A percentile compares a stretch with the other conserved stretches of the same genome.
Evolutionary conservation across 2,329 filamentous ascomycete species (phyloP).

Genomic region (Xylaria digitata): DNA sequence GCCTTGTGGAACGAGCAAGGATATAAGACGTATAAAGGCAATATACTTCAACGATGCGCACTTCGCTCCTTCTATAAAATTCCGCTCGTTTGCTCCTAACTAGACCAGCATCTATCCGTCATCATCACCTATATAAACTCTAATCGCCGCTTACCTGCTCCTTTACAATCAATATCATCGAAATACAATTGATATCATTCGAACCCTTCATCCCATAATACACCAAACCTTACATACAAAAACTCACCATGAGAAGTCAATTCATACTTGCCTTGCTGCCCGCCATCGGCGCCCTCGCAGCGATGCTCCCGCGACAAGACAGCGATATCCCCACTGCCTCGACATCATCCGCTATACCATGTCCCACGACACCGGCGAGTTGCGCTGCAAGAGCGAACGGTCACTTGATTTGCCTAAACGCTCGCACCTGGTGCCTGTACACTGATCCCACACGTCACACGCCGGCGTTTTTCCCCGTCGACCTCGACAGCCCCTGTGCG

Average conservation of each 20-base stretch:
- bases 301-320: slow-evolving; percentile 26
- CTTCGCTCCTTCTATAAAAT: slow-evolving; percentile 24
- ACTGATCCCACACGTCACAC: slow-evolving; percentile 32
- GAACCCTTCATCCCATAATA: not conserved
- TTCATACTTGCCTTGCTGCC: slow-evolving; percentile 34
- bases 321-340: slow-evolving; percentile 21
- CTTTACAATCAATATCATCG: not conserved
- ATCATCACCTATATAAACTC: not conserved
- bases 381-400: slow-evolving; percentile 33
- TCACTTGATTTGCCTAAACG: slow-evolving; percentile 37
- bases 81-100: not conserved
- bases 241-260: slow-evolving; percentile 34
- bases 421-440: slow-evolving; percentile 39
- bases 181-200: too few species aligned
- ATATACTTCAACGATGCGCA: not conserved
- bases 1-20: not conserved
- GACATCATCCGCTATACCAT: slow-evolving; percentile 26
- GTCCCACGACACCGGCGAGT: slow-evolving; percentile 34
- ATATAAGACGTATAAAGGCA: slow-evolving; percentile 7
- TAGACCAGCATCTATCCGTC: slow-evolving; percentile 2
- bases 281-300: slow-evolving; percentile 26
- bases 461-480: slow-evolving; percentile 38
- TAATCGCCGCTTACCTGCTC: not conserved
- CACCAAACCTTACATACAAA: not conserved
- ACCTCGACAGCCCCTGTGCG: slow-evolving; percentile 35